Conservation (phyloP, 331 rosid genomes). For the Ulmus americana region DNA sequence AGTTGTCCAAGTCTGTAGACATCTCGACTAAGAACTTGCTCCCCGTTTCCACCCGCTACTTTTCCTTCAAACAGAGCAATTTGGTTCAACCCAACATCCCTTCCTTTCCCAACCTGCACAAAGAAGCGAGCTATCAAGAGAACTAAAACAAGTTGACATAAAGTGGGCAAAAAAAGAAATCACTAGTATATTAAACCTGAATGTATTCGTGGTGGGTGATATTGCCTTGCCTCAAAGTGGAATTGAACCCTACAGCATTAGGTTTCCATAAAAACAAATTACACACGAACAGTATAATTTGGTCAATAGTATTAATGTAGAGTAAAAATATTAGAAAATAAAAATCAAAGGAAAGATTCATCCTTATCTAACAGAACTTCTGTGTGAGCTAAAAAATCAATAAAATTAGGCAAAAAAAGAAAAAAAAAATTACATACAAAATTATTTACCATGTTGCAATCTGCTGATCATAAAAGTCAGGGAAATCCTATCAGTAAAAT, state of each 20-base stretch:
- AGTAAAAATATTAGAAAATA: not conserved
- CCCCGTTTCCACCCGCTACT: conserved; percentile 99
- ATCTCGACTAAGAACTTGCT: conserved; percentile 95
- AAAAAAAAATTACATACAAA: no score
- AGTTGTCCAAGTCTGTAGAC: conserved; percentile 86
- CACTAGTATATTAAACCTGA: conserved; percentile 53
- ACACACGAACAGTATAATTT: not conserved
- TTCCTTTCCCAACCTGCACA: conserved; percentile 94
- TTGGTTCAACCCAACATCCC: conserved; percentile 98
- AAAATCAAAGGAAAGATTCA: not conserved
- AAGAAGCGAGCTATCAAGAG: conserved; percentile 25
- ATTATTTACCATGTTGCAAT: no score
- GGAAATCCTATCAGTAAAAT: no score
- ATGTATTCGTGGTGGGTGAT: conserved; percentile 90
- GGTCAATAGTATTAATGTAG: not conserved
- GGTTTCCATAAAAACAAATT: not conserved
- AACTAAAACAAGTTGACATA: conserved; percentile 20
- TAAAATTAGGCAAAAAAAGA: not conserved
- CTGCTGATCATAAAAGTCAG: no score
- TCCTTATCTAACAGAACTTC: not conserved
- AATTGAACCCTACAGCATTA: conserved; percentile 74
- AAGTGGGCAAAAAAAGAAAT: conserved; percentile 9
- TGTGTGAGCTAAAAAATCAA: not conserved
- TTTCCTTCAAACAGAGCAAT: conserved; percentile 98
- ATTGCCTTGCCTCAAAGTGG: conserved; percentile 92